Evolutionary conservation across 1,139 yeast species (phyloP).

Genomic region (Blastobotrys serpentis): DNA sequence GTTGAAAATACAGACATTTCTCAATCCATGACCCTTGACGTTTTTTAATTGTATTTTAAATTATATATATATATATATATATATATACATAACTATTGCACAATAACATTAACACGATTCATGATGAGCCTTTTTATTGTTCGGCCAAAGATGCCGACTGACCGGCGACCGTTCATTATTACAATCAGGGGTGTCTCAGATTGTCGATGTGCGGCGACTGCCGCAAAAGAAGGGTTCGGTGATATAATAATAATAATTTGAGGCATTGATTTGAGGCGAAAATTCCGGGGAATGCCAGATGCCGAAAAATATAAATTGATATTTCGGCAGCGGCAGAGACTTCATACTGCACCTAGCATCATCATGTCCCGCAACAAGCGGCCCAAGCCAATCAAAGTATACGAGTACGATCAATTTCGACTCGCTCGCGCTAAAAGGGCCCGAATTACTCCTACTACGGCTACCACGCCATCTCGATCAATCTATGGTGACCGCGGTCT

Average conservation of each 20-base stretch:
- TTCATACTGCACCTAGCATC: not conserved
- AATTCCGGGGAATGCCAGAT: not conserved
- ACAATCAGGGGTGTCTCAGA: not conserved
- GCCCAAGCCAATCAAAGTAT: not conserved
- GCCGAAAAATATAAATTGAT: not conserved
- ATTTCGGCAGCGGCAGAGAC: not conserved
- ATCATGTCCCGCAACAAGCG: not conserved
- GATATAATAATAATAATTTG: not conserved
- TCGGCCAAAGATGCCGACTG: not conserved
- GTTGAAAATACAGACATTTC: conserved; percentile 43
- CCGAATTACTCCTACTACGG: conserved; percentile 23
- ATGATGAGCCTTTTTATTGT: no score
- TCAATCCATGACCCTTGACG: conserved; percentile 41
- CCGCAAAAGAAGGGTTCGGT: not conserved
- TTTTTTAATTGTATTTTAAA: conserved; percentile 27
- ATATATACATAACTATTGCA: no score
- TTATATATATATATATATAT: no score
- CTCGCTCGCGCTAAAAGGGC: conserved; percentile 9
- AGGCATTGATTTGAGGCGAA: not conserved
- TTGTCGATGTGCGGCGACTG: not conserved
- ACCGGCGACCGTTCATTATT: not conserved
- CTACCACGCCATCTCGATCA: conserved; percentile 27
- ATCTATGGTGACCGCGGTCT: conserved; percentile 20
- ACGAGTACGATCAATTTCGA: not conserved
- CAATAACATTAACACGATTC: no score